These are phyloP conservation scores for Lotus japonicus DNA, from an alignment of 306 rosid genomes.

Conservation along the genomic window DNA sequence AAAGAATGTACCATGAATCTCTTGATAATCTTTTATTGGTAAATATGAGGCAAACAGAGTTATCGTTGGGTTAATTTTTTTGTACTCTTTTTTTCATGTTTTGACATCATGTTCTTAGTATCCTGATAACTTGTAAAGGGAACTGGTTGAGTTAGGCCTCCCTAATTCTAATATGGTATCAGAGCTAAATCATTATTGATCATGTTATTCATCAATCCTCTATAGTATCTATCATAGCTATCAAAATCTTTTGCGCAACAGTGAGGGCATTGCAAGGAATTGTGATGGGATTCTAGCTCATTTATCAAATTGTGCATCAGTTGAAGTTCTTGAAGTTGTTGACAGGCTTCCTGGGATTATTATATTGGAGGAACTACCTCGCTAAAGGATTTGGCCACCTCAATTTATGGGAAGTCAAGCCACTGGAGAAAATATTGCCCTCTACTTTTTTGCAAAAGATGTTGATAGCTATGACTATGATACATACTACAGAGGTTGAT, in stretches of 20 bases:
- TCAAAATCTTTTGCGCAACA: no score
- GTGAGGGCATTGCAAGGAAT: not conserved
- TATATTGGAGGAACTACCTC: no score
- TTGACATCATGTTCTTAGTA: no score
- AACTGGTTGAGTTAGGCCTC: no score
- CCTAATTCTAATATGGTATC: no score
- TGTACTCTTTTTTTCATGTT: not conserved
- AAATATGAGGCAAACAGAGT: constrained; percentile 4
- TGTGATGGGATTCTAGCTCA: constrained; percentile 37
- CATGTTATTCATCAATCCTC: no score
- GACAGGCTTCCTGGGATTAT: constrained; percentile 25
- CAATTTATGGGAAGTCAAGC: constrained; percentile 12
- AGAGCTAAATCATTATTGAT: no score
- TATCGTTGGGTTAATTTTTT: not conserved
- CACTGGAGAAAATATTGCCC: constrained; percentile 27
- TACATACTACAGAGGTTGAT: no score
- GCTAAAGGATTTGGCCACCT: constrained; percentile 36
- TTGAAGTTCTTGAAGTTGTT: constrained; percentile 18
- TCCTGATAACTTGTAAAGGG: no score
- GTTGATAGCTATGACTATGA: no score
- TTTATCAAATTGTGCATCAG: constrained; percentile 21
- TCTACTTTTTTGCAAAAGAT: constrained; percentile 31
- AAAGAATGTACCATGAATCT: not conserved
- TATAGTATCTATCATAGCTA: no score
- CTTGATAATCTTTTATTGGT: not conserved